Evolutionary conservation across 768 basidiomycete species (phyloP), one percentile per base, ranked within the genome.

Genomic region (Phanerochaete sordida): DNA sequence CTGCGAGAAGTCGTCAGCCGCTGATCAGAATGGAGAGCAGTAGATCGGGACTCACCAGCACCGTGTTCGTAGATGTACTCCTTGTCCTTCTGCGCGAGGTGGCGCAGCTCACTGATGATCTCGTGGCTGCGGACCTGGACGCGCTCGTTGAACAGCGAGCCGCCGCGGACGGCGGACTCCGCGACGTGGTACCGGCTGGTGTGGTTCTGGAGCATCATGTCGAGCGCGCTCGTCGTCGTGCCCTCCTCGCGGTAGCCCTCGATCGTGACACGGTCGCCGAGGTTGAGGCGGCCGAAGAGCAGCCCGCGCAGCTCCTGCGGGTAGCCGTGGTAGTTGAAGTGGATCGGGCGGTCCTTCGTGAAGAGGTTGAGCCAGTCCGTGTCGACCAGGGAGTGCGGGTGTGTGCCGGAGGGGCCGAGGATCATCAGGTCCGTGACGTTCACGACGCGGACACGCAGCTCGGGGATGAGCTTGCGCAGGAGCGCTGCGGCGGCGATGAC

Each of bases 371-470:
- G 76, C 69, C 91, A 95, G 51, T 81, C 83, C 1, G 77, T 80
- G 27, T 80, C 74, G 64, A 72, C 77, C 59, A 95, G 76, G 1
- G 90, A 79, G 65, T 93, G 92, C 8, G 93, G 92, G 69, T 95
- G 92, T 12, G 79, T 73, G 56, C 88, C 90, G n/a, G 69, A 70
- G 4, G 81, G 77, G 28, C 83, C 82, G 45, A 97, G 81, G 59
- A 95, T 87, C 84, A 97, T 88, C 47, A 95, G 78, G 67, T 96
- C 93, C 1, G 91, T 91, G 60, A 96, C 87, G 64, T 96, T 95
- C 59, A 95, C 85, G 58, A 95, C 90, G 21, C 91, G 85, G 7
- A 93, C 86, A 37, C 94, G 87, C 27, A 97, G 80, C 9, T 80
- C 79, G 1, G 90, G 86, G n/a, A 78, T 77, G 24, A 82, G 74